These are phyloP conservation scores for Candida vaughaniae DNA, from an alignment of 805 yeast genomes.

Conservation along the genomic window DNA sequence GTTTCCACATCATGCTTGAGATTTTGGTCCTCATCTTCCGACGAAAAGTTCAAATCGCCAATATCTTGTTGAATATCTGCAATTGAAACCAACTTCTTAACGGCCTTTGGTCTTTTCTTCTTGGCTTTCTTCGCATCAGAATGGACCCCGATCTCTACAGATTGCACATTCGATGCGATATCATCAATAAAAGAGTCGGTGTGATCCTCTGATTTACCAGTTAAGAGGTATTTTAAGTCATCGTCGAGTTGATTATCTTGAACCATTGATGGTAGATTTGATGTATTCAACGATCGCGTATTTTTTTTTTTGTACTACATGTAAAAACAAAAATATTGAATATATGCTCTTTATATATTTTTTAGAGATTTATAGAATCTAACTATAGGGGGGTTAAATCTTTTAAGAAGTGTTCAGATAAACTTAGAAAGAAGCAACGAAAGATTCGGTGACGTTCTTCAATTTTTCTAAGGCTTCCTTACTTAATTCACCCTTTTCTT, in stretches of 20 bases:
- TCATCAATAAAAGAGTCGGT: too few relatives aligned
- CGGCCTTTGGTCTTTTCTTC: neutral
- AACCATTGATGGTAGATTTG: too few relatives aligned
- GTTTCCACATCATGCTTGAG: neutral
- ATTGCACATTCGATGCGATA: too few relatives aligned
- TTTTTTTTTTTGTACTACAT: too few relatives aligned
- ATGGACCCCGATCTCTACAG: too few relatives aligned
- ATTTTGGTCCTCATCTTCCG: neutral
- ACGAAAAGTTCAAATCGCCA: neutral
- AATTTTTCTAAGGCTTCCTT: constrained; percentile 83
- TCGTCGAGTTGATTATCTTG: neutral
- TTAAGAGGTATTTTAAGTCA: neutral
- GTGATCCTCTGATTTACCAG: neutral
- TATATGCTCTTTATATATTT: constrained; percentile 11
- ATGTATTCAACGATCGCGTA: too few relatives aligned
- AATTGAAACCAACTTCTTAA: neutral
- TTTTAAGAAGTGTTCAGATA: neutral
- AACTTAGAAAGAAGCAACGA: constrained; percentile 78
- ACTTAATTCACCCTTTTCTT: constrained; percentile 85
- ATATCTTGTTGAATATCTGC: neutral
- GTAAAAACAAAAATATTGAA: constrained; percentile 1
- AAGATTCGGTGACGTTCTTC: constrained; percentile 89
- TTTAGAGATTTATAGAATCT: constrained; percentile 7
- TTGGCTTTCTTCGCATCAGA: neutral
- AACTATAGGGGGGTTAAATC: neutral